These are phyloP conservation scores for Chiua sp. DNA, from an alignment of 1,284 basidiomycete genomes.

Conservation along the genomic window DNA sequence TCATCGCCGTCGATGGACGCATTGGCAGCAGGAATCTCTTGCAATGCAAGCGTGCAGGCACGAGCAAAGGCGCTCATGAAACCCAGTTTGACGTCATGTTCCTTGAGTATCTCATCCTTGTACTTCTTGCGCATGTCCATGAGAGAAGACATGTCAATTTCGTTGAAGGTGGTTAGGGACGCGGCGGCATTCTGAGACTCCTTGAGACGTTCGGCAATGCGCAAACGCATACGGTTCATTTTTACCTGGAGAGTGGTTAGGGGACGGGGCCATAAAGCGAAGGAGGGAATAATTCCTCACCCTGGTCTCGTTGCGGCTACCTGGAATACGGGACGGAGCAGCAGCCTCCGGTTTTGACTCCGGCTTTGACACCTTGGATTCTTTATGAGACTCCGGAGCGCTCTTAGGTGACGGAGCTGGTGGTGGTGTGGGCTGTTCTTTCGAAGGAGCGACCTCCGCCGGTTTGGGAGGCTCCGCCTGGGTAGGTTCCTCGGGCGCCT, in stretches of 20 bases:
- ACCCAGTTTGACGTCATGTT: slow-evolving; percentile 95
- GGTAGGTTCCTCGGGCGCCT: slow-evolving; percentile 43
- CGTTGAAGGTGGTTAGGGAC: slow-evolving; percentile 98
- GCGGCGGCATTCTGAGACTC: slow-evolving; percentile 98
- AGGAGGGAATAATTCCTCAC: slow-evolving; percentile 52
- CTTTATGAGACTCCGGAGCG: slow-evolving; percentile 35
- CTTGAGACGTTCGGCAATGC: slow-evolving; percentile 97
- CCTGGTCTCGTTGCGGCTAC: slow-evolving; percentile 84
- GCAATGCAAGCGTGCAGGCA: slow-evolving; percentile 85
- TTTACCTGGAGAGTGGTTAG: slow-evolving; percentile 68
- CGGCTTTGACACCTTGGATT: slow-evolving; percentile 47
- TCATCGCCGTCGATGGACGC: slow-evolving; percentile 95
- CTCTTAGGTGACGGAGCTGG: slow-evolving; percentile 45
- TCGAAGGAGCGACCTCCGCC: slow-evolving; percentile 48
- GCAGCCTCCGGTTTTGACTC: slow-evolving; percentile 41
- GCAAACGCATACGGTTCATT: slow-evolving; percentile 97
- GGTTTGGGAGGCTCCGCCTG: slow-evolving; percentile 36
- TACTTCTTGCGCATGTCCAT: slow-evolving; percentile 95
- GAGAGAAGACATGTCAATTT: slow-evolving; percentile 98
- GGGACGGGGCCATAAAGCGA: background rate
- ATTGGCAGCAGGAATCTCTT: slow-evolving; percentile 95
- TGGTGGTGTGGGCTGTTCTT: slow-evolving; percentile 56
- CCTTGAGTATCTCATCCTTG: slow-evolving; percentile 94
- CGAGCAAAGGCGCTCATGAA: slow-evolving; percentile 99
- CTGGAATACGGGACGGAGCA: slow-evolving; percentile 47